Evolutionary conservation across 1,139 yeast species (phyloP), one percentile per base, ranked within the genome.

Genomic region (Lodderomyces oxycetoniae): DNA sequence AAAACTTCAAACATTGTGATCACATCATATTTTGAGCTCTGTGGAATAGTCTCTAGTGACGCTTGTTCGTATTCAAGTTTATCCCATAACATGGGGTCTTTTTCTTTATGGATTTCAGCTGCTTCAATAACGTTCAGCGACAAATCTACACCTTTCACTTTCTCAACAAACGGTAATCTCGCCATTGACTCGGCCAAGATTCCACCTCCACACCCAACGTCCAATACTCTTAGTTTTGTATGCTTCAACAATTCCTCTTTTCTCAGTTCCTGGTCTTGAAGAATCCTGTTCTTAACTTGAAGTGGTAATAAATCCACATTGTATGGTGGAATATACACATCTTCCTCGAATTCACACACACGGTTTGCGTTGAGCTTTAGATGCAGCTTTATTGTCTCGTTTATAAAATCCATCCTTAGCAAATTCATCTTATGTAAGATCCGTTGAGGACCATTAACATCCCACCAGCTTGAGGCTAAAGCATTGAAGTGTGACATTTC

Each of bases 121-220:
- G 89, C 95, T 37, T 72, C 73, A 11, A 91, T 53, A 6, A 89
- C 96, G 30, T 87, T 94, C 0, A 72, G 66, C 0, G 96, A 84
- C 48, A 91, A 69, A 57, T 91, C 98, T 32, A 91, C 77, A 2
- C 95, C 99, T 35, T 67, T 67, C 3, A 91, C 96, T 4, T 60
- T 53, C 7, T 67, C 59, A 5, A 87, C 77, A 42, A 70, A 74
- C 7, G 75, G 73, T 46, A 85, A 61, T 44, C 99, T 66, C 0
- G 96, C 96, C 54, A 91, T 59, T 1, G 94, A 79, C 53, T 91
- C 99, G 4, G 89, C 66, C 28, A 91, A 64, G 19, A 91, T 80
- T 0, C 99, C 99, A 5, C 98, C 99, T 15, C 99, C 99, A 53
- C 98, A 93, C 0, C 99, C 99, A 36, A 91, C 80, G 53, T 91